Evolutionary conservation across 257 asterid genomes (phyloP).

Genomic region (Penstemon davidsonii): DNA sequence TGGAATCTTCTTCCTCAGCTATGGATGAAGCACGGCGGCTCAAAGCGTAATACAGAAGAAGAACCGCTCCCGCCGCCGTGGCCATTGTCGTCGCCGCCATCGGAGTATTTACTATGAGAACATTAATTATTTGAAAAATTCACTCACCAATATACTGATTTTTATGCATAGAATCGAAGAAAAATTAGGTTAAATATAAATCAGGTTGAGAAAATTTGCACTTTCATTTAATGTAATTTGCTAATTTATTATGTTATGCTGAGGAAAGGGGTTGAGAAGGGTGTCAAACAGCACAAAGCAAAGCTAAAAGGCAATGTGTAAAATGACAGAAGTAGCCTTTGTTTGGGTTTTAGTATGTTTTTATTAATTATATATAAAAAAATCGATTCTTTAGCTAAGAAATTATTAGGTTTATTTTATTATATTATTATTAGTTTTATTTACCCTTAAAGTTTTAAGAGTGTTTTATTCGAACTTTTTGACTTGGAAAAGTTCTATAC

Average conservation of each 20-base stretch:
- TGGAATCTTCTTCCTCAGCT: slow-evolving; percentile 42
- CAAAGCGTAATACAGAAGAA: slow-evolving; percentile 69
- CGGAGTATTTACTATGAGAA: slow-evolving; percentile 26
- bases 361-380: not conserved
- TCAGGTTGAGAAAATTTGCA: slow-evolving; percentile 15
- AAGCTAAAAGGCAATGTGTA: not conserved
- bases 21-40: slow-evolving; percentile 50
- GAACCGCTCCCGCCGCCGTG: slow-evolving; percentile 79
- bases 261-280: slow-evolving; percentile 26
- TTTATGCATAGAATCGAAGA: not conserved
- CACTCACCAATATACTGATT: not conserved
- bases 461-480: no score
- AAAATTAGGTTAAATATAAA: not conserved
- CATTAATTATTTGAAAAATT: slow-evolving; percentile 24
- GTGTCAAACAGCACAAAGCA: slow-evolving; percentile 17
- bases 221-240: slow-evolving; percentile 2
- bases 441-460: no score
- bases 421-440: no score
- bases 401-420: no score
- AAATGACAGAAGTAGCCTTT: slow-evolving; percentile 30
- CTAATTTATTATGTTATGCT: slow-evolving; percentile 18
- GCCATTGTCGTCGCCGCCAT: slow-evolving; percentile 90
- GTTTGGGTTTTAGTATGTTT: not conserved
- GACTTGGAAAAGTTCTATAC: no score
- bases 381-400: no score